Conservation (phyloP, 306 rosid genomes). For the Prosopis cineraria region DNA sequence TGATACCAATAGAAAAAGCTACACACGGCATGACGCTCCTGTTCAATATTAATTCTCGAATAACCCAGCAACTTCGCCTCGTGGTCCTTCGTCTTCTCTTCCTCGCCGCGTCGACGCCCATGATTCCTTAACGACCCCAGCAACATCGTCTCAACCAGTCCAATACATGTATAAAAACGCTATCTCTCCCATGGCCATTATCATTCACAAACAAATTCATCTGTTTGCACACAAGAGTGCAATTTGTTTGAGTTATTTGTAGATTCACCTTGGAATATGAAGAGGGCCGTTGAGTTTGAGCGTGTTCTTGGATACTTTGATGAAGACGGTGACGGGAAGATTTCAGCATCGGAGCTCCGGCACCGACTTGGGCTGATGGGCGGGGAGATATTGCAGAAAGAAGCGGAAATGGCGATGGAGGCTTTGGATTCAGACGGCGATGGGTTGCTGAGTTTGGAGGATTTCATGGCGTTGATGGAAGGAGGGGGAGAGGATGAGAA, state of each 20-base stretch:
- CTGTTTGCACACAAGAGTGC: neutral
- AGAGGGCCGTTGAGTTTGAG: constrained; percentile 35
- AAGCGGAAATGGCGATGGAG: constrained; percentile 59
- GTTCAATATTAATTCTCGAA: neutral
- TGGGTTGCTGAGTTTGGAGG: constrained; percentile 65
- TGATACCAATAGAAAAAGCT: neutral
- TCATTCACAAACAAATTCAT: neutral
- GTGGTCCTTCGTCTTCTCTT: neutral
- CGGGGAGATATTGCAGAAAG: constrained; percentile 52
- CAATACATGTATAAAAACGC: neutral
- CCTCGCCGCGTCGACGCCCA: too few species aligned
- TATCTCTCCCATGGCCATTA: too few species aligned
- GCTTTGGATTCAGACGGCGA: constrained; percentile 80
- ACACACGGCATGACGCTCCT: neutral
- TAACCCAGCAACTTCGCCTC: neutral
- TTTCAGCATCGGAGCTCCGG: constrained; percentile 63
- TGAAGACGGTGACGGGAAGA: constrained; percentile 82
- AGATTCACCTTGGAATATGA: neutral
- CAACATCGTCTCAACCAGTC: neutral
- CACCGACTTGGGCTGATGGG: constrained; percentile 46
- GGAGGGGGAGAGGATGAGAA: constrained; percentile 67
- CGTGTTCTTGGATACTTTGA: constrained; percentile 68
- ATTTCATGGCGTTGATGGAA: constrained; percentile 58
- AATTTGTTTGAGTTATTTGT: neutral
- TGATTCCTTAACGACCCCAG: neutral